Conservation (phyloP, 2,329 filamentous ascomycete species). For the Verticillium tricorpus region DNA sequence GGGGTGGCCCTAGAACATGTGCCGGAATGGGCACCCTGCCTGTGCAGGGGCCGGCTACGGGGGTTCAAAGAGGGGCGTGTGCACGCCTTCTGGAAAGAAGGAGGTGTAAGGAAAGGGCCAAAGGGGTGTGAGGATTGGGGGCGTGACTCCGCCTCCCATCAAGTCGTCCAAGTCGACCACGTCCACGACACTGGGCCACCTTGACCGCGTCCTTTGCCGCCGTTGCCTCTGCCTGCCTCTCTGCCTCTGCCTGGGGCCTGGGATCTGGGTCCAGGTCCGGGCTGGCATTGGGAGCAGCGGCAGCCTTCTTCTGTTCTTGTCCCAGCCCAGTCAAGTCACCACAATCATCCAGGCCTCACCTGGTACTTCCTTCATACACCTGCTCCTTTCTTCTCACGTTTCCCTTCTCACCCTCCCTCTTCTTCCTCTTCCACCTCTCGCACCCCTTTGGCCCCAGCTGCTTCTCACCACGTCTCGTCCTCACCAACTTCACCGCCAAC, state of each 20-base stretch:
- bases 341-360: conserved; percentile 1
- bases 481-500: not conserved
- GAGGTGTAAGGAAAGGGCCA: not conserved
- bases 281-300: not conserved
- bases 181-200: not conserved
- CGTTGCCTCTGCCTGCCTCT: not conserved
- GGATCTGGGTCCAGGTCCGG: not conserved
- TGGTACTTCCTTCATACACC: conserved; percentile 3
- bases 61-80: not conserved
- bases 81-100: not conserved
- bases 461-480: not conserved
- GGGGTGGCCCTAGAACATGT: not conserved
- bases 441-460: not conserved
- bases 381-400: conserved; percentile 4
- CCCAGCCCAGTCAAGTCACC: not conserved
- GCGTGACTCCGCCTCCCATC: conserved; percentile 1
- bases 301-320: not conserved
- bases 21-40: not conserved
- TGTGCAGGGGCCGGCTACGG: not conserved
- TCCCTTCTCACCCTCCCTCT: not conserved
- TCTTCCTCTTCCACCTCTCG: not conserved
- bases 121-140: not conserved
- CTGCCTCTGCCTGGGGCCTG: not conserved
- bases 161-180: not conserved
- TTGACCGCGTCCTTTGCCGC: not conserved